Evolutionary conservation across 192 early-diverging fungal genomes (phyloP).

Genomic region (Pilobolus umbonatus): DNA sequence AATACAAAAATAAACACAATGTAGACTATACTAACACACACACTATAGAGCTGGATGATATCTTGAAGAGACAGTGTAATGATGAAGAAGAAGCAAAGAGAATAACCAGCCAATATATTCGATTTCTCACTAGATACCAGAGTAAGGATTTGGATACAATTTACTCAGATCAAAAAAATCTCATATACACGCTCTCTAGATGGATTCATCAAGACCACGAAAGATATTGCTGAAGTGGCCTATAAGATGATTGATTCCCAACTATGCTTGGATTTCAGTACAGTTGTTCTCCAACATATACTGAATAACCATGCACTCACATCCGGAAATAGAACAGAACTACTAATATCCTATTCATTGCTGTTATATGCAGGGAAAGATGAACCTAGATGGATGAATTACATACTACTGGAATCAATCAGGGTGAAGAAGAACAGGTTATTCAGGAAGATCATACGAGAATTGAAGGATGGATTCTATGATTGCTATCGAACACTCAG

Average conservation of each 20-base stretch:
- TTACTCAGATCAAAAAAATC: neutral
- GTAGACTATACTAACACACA: neutral
- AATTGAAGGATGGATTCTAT: slow-evolving; percentile 23
- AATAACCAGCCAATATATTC: slow-evolving; percentile 20
- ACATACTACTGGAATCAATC: slow-evolving; percentile 25
- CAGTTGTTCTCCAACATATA: slow-evolving; percentile 25
- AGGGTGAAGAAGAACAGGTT: slow-evolving; percentile 23
- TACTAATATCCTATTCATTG: slow-evolving; percentile 41
- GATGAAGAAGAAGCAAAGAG: slow-evolving; percentile 16
- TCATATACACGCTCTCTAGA: slow-evolving; percentile 27
- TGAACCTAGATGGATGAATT: slow-evolving; percentile 35
- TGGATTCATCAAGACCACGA: slow-evolving; percentile 37
- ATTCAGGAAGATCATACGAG: slow-evolving; percentile 44
- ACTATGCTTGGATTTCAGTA: slow-evolving; percentile 36
- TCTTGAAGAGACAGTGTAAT: slow-evolving; percentile 15
- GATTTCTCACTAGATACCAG: slow-evolving; percentile 31
- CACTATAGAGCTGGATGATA: slow-evolving; percentile 31
- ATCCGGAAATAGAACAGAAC: slow-evolving; percentile 26
- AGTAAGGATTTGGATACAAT: slow-evolving; percentile 2
- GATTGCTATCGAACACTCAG: slow-evolving; percentile 34
- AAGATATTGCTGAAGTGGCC: slow-evolving; percentile 38
- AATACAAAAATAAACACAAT: neutral
- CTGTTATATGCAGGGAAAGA: slow-evolving; percentile 47
- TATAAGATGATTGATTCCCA: slow-evolving; percentile 52
- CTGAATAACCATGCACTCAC: slow-evolving; percentile 23